Evolutionary conservation across 768 basidiomycete genomes (phyloP).

Genomic region (Pisolithus microcarpus): DNA sequence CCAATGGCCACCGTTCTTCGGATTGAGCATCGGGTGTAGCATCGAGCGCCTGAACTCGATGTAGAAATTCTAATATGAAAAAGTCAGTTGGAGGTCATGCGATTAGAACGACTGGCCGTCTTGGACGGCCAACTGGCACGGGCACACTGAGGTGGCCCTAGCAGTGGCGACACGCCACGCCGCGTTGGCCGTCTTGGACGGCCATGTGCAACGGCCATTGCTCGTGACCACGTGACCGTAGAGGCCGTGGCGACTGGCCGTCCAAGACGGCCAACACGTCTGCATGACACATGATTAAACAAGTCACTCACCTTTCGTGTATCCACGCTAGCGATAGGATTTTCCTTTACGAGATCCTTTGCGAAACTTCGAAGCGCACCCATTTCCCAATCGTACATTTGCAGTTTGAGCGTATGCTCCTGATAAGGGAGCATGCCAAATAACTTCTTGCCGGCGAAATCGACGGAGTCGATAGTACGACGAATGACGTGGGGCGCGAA

Average conservation of each 20-base stretch:
- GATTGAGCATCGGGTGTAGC: not conserved
- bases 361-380: not conserved
- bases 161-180: too few relatives aligned
- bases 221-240: too few relatives aligned
- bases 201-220: not conserved
- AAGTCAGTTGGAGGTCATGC: too few relatives aligned
- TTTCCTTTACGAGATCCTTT: slow-evolving; percentile 14
- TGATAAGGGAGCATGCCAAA: slow-evolving; percentile 1
- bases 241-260: too few relatives aligned
- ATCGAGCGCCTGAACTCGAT: slow-evolving; percentile 6
- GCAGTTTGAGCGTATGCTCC: slow-evolving; percentile 1
- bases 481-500: slow-evolving; percentile 4
- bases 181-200: not conserved
- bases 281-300: too few relatives aligned
- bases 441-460: not conserved
- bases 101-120: not conserved
- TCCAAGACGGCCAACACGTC: too few relatives aligned
- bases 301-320: too few relatives aligned
- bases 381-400: slow-evolving; percentile 5
- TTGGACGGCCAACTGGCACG: not conserved
- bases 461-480: not conserved
- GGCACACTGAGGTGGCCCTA: too few relatives aligned
- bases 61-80: slow-evolving; percentile 8
- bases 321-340: too few relatives aligned
- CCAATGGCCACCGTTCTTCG: not conserved